phyloP scores from a whole-genome alignment of 768 basidiomycete species.

The Gyrodon lividus region DNA sequence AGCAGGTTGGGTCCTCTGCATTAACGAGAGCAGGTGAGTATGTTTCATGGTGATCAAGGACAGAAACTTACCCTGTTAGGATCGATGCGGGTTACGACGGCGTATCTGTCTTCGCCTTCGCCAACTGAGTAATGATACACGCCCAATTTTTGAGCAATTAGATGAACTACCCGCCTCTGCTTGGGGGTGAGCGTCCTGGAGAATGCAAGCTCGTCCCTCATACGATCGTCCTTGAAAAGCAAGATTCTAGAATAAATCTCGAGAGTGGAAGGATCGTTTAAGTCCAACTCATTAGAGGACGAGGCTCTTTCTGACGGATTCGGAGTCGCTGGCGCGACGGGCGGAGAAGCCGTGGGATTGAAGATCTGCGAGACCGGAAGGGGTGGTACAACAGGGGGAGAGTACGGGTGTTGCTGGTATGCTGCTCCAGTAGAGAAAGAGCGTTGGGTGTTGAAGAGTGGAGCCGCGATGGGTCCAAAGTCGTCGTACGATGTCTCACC shows the following conservation, averaged over 20 bases:
- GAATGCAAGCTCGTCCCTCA: constrained; percentile 97
- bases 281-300: constrained; percentile 73
- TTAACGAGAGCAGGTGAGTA: constrained; percentile 15
- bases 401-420: constrained; percentile 64
- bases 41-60: constrained; percentile 7
- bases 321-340: constrained; percentile 56
- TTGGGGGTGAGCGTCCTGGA: constrained; percentile 82
- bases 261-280: constrained; percentile 93
- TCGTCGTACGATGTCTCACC: constrained; percentile 65
- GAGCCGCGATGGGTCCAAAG: constrained; percentile 56
- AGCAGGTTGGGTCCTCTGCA: constrained; percentile 43
- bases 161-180: constrained; percentile 89
- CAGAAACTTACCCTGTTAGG: constrained; percentile 64
- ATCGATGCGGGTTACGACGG: constrained; percentile 90
- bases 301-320: constrained; percentile 64
- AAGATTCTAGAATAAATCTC: constrained; percentile 97
- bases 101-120: constrained; percentile 89
- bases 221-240: constrained; percentile 95
- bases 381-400: constrained; percentile 51
- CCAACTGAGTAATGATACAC: constrained; percentile 94
- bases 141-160: constrained; percentile 94
- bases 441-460: constrained; percentile 68
- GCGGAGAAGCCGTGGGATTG: constrained; percentile 48
- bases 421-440: constrained; percentile 64
- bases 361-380: constrained; percentile 43